Base-by-base conservation (phyloP, 352 stramenopile genomes). In the Phytophthora citrophthora region DNA sequence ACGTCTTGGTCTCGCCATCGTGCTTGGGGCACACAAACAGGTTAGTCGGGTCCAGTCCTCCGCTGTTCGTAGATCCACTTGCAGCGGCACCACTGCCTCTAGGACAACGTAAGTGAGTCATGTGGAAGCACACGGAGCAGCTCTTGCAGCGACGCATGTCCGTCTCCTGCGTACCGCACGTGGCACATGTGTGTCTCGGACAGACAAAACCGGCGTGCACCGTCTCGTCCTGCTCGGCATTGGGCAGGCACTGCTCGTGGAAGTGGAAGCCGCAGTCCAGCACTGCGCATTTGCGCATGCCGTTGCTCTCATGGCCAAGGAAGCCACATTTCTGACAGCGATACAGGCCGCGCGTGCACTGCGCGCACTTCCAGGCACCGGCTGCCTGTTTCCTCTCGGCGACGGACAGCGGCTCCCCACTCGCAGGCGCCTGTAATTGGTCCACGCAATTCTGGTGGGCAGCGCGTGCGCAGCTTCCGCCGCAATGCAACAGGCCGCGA, bases 361-460 rank as follows among this genome's bases (percentile, higher is more conserved):
- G 80, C 31, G 74, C 83, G 47, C 86, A 94, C 46, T 73, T 74
- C 86, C 86, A 94, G 20, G 58, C 23, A 40, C 83, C 68, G 18
- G 66, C 65, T 24, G 59, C 68, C 20, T 65, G 51, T 29, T 76
- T 80, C 32, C 71, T 67, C 36, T 78, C 76, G 16, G 59, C 60
- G 13, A 49, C 34, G 23, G 62, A 61, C 15, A 65, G 27, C 43
- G 54, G 38, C 45, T 57, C 20, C 0, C 62, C 64, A 10, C 40
- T 49, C 8, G 18, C 34, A 2, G 64, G 27, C 2, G 70, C 76
- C 40, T 85, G 81, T 12, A 86, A 62, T 20, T 87, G 65, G 15
- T 88, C 74, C 32, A 94, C 71, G 51, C 86, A 94, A 29, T 75
- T 32, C 23, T 77, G 60, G 43, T 94, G 86, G 47, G 86, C 90